phyloP scores from a whole-genome alignment of 495 filamentous ascomycete genomes.

The Penicillium coffeae region DNA sequence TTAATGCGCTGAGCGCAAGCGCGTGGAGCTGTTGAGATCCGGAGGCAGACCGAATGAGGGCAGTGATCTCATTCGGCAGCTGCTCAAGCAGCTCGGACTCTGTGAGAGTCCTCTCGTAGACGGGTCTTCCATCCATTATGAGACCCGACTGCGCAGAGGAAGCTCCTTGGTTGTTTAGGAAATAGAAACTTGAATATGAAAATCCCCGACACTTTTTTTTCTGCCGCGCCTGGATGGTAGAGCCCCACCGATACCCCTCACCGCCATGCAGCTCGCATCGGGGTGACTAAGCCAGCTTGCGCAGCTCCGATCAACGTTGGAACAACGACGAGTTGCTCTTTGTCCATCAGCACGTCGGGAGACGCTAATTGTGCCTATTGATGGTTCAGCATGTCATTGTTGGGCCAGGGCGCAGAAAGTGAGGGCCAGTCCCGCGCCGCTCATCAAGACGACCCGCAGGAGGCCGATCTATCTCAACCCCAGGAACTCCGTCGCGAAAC shows the following conservation, averaged over 20 bases:
- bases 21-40: constrained; percentile 65
- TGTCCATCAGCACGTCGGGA: constrained; percentile 1
- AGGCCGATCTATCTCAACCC: constrained; percentile 6
- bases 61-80: constrained; percentile 61
- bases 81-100: constrained; percentile 47
- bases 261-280: constrained; percentile 23
- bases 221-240: constrained; percentile 30
- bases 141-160: constrained; percentile 35
- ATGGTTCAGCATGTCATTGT: constrained; percentile 27
- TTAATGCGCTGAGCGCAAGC: constrained; percentile 62
- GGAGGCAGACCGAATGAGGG: constrained; percentile 58
- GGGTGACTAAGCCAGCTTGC: constrained; percentile 19
- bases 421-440: constrained; percentile 10
- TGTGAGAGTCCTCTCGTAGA: constrained; percentile 42
- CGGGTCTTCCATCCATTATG: constrained; percentile 41
- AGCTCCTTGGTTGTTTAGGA: constrained; percentile 8
- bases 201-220: constrained; percentile 38
- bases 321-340: constrained; percentile 1
- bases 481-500: constrained; percentile 27
- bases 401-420: constrained; percentile 17
- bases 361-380: constrained; percentile 18
- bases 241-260: constrained; percentile 29
- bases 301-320: constrained; percentile 5
- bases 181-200: constrained; percentile 25
- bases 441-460: constrained; percentile 10